Percentiles rank a stretch among this genome's conserved stretches.
phyloP scores from a whole-genome alignment of 2,329 filamentous ascomycete species.

The Fusarium decemcellulare region DNA sequence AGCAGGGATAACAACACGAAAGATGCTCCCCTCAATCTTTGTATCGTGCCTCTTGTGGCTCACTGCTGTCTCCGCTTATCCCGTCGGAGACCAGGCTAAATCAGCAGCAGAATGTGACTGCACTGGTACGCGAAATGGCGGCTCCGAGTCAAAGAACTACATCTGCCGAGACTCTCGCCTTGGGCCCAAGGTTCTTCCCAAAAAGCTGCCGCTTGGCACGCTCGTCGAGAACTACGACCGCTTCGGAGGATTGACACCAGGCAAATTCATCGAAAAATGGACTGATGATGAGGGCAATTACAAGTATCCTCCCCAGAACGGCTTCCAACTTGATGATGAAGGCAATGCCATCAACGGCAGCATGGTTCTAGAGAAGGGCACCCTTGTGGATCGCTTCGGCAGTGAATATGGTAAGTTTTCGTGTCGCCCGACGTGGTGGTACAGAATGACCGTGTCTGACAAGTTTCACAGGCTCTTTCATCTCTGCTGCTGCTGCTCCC shows the following conservation, averaged over 20 bases:
- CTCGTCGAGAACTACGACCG: conserved; percentile 53
- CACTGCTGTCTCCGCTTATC: conserved; percentile 32
- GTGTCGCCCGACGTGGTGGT: background rate
- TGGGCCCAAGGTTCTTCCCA: conserved; percentile 53
- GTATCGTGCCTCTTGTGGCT: conserved; percentile 31
- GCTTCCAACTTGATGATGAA: conserved; percentile 56
- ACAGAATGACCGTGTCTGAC: conserved; percentile 8
- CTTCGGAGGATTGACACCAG: conserved; percentile 57
- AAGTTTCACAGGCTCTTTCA: conserved; percentile 46
- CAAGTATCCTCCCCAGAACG: conserved; percentile 57
- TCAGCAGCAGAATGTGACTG: conserved; percentile 37
- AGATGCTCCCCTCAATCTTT: conserved; percentile 36
- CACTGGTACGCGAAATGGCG: conserved; percentile 39
- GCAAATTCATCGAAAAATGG: conserved; percentile 55
- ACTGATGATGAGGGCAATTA: conserved; percentile 47
- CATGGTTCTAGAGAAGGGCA: conserved; percentile 56
- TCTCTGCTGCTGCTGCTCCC: conserved; percentile 60
- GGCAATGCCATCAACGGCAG: conserved; percentile 57
- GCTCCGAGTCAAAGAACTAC: conserved; percentile 37
- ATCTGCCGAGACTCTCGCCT: conserved; percentile 56
- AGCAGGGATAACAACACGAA: background rate
- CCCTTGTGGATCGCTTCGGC: conserved; percentile 64
- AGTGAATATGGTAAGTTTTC: conserved; percentile 55
- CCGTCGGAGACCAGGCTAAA: conserved; percentile 10
- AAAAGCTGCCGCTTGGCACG: conserved; percentile 51